These are phyloP conservation scores for Solanum habrochaites DNA, from an alignment of 257 asterid species.

Conservation along the genomic window DNA sequence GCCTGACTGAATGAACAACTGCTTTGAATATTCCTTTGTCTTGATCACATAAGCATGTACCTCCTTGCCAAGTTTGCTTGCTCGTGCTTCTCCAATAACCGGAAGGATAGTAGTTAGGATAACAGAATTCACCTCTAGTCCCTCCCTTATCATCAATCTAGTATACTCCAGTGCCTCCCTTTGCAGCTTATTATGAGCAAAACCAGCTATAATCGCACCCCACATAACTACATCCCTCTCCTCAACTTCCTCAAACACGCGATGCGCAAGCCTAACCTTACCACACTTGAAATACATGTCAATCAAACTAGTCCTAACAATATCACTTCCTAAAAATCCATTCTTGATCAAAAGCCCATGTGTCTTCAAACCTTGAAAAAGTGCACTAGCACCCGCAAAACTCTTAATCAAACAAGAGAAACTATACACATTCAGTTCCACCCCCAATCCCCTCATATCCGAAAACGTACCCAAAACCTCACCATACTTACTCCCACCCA, in stretches of 20 bases:
- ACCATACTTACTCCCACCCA: constrained; percentile 43
- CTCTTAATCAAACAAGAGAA: constrained; percentile 91
- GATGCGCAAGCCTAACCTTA: constrained; percentile 52
- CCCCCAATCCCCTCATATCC: constrained; percentile 68
- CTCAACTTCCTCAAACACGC: constrained; percentile 51
- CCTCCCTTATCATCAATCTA: constrained; percentile 54
- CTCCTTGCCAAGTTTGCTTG: constrained; percentile 57
- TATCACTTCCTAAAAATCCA: constrained; percentile 42
- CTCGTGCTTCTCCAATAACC: constrained; percentile 48
- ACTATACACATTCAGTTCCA: constrained; percentile 68
- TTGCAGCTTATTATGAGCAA: constrained; percentile 66
- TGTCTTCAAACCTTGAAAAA: constrained; percentile 63
- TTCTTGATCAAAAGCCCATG: constrained; percentile 75
- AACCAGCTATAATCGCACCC: constrained; percentile 90
- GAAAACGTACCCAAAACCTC: constrained; percentile 43
- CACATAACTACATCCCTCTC: constrained; percentile 77
- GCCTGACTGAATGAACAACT: constrained; percentile 56
- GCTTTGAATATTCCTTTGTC: constrained; percentile 59
- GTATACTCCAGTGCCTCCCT: constrained; percentile 66
- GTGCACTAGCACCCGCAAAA: constrained; percentile 58
- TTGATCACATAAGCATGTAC: constrained; percentile 74
- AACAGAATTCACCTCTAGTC: constrained; percentile 57
- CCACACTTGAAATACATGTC: constrained; percentile 96
- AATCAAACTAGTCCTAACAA: constrained; percentile 64
- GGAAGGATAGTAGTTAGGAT: constrained; percentile 66